Evolutionary conservation across 108 stramenopile genomes (phyloP).

Genomic region (Pseudonitzschia delicatissima): DNA sequence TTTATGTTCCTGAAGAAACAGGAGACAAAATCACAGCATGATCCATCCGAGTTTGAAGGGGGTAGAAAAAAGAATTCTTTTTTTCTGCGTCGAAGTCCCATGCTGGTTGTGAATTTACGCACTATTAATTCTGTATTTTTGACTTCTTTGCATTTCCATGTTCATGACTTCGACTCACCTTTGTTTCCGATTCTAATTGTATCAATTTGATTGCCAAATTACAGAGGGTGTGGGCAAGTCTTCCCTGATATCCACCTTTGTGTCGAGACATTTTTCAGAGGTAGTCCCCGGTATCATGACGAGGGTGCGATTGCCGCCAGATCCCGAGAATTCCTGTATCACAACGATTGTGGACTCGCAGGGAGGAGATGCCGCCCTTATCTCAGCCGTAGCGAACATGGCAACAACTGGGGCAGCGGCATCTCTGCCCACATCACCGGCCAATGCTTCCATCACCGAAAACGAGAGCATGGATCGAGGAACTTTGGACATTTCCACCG

Average conservation of each 20-base stretch:
- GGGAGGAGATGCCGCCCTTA: slow-evolving; percentile 62
- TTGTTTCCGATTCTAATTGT: background rate
- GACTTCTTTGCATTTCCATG: too few species aligned
- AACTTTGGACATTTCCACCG: background rate
- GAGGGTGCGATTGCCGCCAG: slow-evolving; percentile 70
- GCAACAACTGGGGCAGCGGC: slow-evolving; percentile 10
- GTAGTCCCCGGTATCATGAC: slow-evolving; percentile 77
- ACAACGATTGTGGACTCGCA: slow-evolving; percentile 85
- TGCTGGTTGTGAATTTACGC: too few species aligned
- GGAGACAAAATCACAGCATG: too few species aligned
- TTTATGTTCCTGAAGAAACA: too few species aligned
- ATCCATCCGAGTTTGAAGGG: too few species aligned
- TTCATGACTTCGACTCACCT: background rate
- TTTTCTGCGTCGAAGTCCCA: too few species aligned
- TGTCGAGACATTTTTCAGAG: slow-evolving; percentile 80
- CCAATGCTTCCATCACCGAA: background rate
- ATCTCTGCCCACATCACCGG: background rate
- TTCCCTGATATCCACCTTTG: slow-evolving; percentile 79
- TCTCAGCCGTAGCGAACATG: slow-evolving; percentile 41
- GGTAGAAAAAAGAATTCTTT: too few species aligned
- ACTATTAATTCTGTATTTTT: too few species aligned
- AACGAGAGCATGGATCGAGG: slow-evolving; percentile 5
- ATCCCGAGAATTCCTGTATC: slow-evolving; percentile 58
- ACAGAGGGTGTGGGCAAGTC: slow-evolving; percentile 86
- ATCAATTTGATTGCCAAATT: too few species aligned